Base-by-base conservation (phyloP, 83 land plant species). In the Diphasiastrum complanatum region DNA sequence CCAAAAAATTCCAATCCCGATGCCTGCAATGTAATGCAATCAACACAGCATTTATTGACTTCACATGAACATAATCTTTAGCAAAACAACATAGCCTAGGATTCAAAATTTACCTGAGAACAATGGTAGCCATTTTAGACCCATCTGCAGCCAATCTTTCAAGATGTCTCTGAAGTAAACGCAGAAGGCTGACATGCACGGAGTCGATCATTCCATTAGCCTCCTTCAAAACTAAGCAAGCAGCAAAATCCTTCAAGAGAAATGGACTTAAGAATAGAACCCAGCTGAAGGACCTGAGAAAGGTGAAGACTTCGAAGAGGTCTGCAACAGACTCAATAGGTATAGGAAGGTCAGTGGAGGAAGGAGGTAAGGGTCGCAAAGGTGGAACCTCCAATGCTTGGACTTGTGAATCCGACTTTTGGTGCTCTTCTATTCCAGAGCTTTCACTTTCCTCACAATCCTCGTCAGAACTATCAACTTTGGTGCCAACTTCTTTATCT, bases 181-280 rank as follows among this genome's bases (percentile, higher is more conserved):
- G 75, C 70, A 87, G 22, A 20, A 87, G 74, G 49, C 75, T 74
- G 45, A 81, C 43, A 63, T 87, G 89, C 29, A 87, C 50, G 19
- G 79, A 56, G 57, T 87, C 93, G 53, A 79, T 32, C 46, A 87
- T 46, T 2, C 79, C 37, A 68, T 87, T 84, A 11, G 74, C 68
- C 4, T 46, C 57, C 62, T 45, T 20, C 41, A 73, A 70, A 31
- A 73, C 70, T 35, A 87, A 75, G 0, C 81, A 67, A 4, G 79
- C 79, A 31, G 84, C 79, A 49, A 84, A 81, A 33, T 84, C 85
- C 51, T 84, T 79, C 47, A 87, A 57, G 6, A 49, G 34, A 68
- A 87, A 84, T 11, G 93, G 89, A 27, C 81, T 71, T 38, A 87
- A 64, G 66, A 77, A 87, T 26, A 87, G 40, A 0, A 31, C 56